Base-by-base conservation (phyloP, 768 basidiomycete genomes). In the Lentinula raphanica region DNA sequence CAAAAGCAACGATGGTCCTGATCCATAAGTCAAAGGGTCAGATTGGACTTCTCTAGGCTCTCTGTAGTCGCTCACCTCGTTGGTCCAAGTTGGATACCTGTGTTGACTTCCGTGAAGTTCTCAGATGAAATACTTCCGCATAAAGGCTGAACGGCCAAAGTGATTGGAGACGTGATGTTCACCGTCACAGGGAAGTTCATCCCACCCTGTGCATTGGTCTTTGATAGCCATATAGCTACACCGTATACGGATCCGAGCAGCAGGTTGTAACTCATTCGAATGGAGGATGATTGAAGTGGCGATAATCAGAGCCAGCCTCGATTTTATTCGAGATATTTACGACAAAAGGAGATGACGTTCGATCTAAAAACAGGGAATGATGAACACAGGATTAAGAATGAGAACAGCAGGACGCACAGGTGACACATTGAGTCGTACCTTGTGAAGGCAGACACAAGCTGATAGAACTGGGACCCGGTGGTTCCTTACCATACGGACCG, bases 1-100 rank as follows among this genome's bases (percentile, higher is more conserved):
- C 69, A 59, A 71, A 69, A 1, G 69, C 66, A 21, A 71, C 69
- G 7, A 71, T 54, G 1, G 69, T 69, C 48, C 68, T 68, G 15
- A 32, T 5, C 11, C 31, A 21, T 1, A 12, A 17, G 3, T 1
- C 25, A n/a, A 7, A 23, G 36, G 27, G 36, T 50, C 19, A 19
- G n/a, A 45, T 25, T 1, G 21, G 17, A 32, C 23, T 42, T 55
- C 21, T 19, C 1, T 29, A 35, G 15, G 15, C 40, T 39, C 40
- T 49, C n/a, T n/a, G n/a, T n/a, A 45, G 29, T 17, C 12, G 46
- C 62, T 21, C 17, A 67, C 67, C 56, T 64, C 3, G 66, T 68
- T 1, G 62, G 55, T 59, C 58, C 59, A 1, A 69, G 40, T 17
- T 65, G 60, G n/a, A 71, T 67, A 12, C 69, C 70, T 3, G 65